These are phyloP conservation scores for Lippia alba DNA, from an alignment of 305 asterid genomes.

Conservation along the genomic window DNA sequence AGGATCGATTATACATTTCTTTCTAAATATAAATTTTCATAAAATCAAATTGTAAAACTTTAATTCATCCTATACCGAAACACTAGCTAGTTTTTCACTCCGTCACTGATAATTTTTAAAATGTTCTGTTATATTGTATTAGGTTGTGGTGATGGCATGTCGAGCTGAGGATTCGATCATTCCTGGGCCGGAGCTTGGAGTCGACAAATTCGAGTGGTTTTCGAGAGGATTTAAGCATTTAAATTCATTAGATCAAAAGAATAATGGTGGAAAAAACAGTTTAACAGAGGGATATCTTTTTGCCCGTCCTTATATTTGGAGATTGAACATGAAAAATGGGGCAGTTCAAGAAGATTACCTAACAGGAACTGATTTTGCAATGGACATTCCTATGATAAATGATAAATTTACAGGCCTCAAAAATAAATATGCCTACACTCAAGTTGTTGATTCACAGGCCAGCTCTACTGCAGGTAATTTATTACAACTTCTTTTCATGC, in stretches of 20 bases:
- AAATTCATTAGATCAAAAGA: background rate
- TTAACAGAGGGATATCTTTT: slow-evolving; percentile 22
- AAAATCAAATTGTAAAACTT: too few species aligned
- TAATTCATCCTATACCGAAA: too few species aligned
- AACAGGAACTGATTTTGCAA: slow-evolving; percentile 10
- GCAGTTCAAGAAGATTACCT: slow-evolving; percentile 27
- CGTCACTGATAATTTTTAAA: too few species aligned
- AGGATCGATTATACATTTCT: too few species aligned
- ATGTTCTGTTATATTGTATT: background rate
- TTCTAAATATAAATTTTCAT: too few species aligned
- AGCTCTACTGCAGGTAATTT: slow-evolving; percentile 49
- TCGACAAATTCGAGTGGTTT: slow-evolving; percentile 38
- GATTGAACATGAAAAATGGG: slow-evolving; percentile 39
- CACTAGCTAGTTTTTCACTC: too few species aligned
- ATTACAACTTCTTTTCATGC: background rate
- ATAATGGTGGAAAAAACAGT: background rate
- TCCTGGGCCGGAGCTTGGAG: slow-evolving; percentile 42
- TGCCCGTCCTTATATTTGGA: slow-evolving; percentile 36
- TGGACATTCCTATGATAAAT: slow-evolving; percentile 39
- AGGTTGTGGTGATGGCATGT: slow-evolving; percentile 46
- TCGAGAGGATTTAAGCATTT: slow-evolving; percentile 26
- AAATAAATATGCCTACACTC: slow-evolving; percentile 45
- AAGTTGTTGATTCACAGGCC: slow-evolving; percentile 42
- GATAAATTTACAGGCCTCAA: slow-evolving; percentile 34
- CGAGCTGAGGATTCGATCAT: slow-evolving; percentile 35